These are phyloP conservation scores for Neurospora terricola DNA, from an alignment of 495 filamentous ascomycete species.

Conservation along the genomic window DNA sequence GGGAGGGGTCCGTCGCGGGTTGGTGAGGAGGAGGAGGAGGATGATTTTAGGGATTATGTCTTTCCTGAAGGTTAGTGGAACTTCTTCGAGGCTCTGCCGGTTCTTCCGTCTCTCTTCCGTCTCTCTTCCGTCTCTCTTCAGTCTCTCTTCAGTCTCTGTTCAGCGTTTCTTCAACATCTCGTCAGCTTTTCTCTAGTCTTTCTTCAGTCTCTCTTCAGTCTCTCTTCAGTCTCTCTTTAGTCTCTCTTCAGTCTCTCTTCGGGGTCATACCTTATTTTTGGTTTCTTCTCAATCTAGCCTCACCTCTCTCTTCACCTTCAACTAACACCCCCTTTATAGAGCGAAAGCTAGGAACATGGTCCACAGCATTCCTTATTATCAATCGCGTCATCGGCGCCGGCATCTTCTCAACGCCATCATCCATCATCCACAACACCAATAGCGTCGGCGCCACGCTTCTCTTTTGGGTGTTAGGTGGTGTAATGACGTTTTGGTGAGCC, in stretches of 20 bases:
- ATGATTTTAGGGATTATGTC: constrained; percentile 27
- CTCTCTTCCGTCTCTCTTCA: not conserved
- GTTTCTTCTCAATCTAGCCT: too few relatives aligned
- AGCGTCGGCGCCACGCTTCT: constrained; percentile 22
- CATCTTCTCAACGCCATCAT: constrained; percentile 20
- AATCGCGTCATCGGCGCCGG: constrained; percentile 24
- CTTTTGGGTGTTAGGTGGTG: constrained; percentile 23
- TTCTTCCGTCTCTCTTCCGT: not conserved
- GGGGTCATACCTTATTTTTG: too few relatives aligned
- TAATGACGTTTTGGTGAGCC: constrained; percentile 24
- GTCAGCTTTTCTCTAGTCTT: not conserved
- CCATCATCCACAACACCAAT: constrained; percentile 16
- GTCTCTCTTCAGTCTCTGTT: not conserved
- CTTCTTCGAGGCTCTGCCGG: not conserved
- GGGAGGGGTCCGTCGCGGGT: not conserved
- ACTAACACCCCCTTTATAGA: not conserved
- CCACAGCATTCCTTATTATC: constrained; percentile 26
- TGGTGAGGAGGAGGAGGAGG: not conserved
- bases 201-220: not conserved
- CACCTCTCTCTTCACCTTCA: not conserved
- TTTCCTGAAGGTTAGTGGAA: constrained; percentile 24
- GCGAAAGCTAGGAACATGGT: constrained; percentile 25
- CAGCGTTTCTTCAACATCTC: too few relatives aligned
- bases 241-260: not conserved
- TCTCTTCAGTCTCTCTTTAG: not conserved